A percentile compares a stretch with the other conserved stretches of the same genome.
phyloP scores from a whole-genome alignment of 306 rosid species.

The Morella rubra region DNA sequence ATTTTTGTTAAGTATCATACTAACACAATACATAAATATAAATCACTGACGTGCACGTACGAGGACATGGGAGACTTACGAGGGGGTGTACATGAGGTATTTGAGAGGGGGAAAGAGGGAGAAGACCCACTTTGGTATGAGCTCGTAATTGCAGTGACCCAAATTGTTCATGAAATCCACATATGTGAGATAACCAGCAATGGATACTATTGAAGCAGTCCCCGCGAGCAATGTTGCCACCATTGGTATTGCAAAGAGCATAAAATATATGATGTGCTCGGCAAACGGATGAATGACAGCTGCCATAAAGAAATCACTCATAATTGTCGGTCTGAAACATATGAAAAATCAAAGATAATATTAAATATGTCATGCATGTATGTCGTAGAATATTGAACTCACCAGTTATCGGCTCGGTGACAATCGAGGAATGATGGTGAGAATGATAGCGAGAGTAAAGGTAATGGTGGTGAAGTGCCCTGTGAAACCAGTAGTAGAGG shows the following conservation, averaged over 20 bases:
- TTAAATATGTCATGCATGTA: no score
- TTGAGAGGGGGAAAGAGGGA: conserved; percentile 47
- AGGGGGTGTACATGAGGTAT: conserved; percentile 44
- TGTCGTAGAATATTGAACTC: not conserved
- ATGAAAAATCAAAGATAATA: no score
- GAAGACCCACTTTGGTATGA: conserved; percentile 43
- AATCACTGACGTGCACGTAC: no score
- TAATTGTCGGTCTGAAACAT: not conserved
- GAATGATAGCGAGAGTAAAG: conserved; percentile 54
- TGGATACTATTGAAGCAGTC: conserved; percentile 15
- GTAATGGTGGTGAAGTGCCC: conserved; percentile 52
- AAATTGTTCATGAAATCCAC: conserved; percentile 53
- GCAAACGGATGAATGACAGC: conserved; percentile 58
- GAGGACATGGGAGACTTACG: not conserved
- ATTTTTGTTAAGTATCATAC: no score
- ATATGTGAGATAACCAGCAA: conserved; percentile 19
- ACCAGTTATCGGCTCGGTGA: conserved; percentile 55
- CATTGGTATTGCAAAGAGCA: conserved; percentile 37
- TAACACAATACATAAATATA: no score
- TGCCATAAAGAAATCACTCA: conserved; percentile 1
- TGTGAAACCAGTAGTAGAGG: conserved; percentile 50
- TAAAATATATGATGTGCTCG: conserved; percentile 39
- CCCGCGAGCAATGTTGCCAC: conserved; percentile 2
- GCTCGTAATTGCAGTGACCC: conserved; percentile 53
- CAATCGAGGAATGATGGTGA: conserved; percentile 55